Conservation (phyloP, 108 stramenopile species). For the Discostella pseudostelligera region DNA sequence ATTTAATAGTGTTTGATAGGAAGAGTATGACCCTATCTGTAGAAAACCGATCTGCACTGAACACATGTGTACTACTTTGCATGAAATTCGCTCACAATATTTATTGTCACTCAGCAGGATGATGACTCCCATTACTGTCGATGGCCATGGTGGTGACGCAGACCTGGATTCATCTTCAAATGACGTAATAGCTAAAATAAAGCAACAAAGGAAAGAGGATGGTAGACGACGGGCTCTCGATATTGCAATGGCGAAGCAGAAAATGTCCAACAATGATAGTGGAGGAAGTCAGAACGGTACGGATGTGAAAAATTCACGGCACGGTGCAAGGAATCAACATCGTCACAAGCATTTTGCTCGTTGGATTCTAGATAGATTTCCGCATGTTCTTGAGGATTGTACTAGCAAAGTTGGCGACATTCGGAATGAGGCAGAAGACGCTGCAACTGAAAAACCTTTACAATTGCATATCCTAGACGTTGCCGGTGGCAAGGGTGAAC, state of each 20-base stretch:
- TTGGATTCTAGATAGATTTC: slow-evolving; percentile 72
- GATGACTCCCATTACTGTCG: neutral
- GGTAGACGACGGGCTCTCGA: slow-evolving; percentile 25
- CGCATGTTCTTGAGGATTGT: slow-evolving; percentile 36
- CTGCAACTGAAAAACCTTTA: slow-evolving; percentile 1
- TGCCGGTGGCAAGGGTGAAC: slow-evolving; percentile 87
- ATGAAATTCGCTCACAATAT: neutral
- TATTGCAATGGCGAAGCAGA: slow-evolving; percentile 28
- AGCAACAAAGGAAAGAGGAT: slow-evolving; percentile 34
- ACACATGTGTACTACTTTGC: neutral
- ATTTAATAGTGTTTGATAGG: slow-evolving; percentile 49
- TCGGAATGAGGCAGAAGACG: neutral
- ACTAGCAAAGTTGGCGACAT: neutral
- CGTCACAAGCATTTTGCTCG: slow-evolving; percentile 74
- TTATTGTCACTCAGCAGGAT: neutral
- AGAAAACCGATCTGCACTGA: neutral
- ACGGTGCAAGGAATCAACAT: slow-evolving; percentile 84
- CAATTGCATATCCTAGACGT: slow-evolving; percentile 56
- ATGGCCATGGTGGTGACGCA: neutral
- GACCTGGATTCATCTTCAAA: neutral
- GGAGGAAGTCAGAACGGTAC: slow-evolving; percentile 3
- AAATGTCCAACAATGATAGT: neutral
- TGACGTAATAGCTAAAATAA: slow-evolving; percentile 5
- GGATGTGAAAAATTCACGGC: slow-evolving; percentile 51
- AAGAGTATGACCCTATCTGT: slow-evolving; percentile 52